Conservation (phyloP, 1,284 basidiomycete genomes). For the Erythrobasidium hasegawianum region DNA sequence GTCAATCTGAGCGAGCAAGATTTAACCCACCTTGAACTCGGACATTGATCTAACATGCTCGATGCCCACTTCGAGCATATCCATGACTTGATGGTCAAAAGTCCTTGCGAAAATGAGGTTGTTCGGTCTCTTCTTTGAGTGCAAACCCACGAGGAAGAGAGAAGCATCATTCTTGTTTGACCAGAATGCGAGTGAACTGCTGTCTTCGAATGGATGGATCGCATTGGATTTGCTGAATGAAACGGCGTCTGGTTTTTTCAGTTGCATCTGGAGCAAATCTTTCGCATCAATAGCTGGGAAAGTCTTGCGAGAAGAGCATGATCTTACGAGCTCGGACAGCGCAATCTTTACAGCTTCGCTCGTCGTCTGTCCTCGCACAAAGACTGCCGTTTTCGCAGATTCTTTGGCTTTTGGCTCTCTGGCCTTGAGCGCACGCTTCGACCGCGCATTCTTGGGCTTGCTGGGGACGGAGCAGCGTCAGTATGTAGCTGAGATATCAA, state of each 20-base stretch:
- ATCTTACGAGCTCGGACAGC: conserved; percentile 82
- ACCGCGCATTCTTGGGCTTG: conserved; percentile 94
- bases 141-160: conserved; percentile 84
- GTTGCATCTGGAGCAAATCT: conserved; percentile 75
- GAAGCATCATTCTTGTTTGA: conserved; percentile 88
- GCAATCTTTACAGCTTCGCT: conserved; percentile 73
- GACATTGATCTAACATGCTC: conserved; percentile 73
- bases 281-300: too few relatives aligned
- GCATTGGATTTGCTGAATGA: conserved; percentile 83
- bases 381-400: conserved; percentile 75
- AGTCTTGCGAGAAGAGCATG: too few relatives aligned
- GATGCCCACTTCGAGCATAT: conserved; percentile 92
- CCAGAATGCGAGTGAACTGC: conserved; percentile 84
- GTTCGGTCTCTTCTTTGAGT: conserved; percentile 90
- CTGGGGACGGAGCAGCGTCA: too few relatives aligned
- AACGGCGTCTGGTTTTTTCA: conserved; percentile 83
- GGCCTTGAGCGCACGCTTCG: conserved; percentile 86
- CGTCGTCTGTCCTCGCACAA: conserved; percentile 82
- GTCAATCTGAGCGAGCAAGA: too few relatives aligned
- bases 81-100: conserved; percentile 81
- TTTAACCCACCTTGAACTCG: conserved; percentile 70
- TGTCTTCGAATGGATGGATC: conserved; percentile 85
- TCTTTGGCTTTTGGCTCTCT: conserved; percentile 86
- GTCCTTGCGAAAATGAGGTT: conserved; percentile 80
- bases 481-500: too few relatives aligned